Conservation (phyloP, 2,329 filamentous ascomycete genomes). For the Exophiala alcalophila region DNA sequence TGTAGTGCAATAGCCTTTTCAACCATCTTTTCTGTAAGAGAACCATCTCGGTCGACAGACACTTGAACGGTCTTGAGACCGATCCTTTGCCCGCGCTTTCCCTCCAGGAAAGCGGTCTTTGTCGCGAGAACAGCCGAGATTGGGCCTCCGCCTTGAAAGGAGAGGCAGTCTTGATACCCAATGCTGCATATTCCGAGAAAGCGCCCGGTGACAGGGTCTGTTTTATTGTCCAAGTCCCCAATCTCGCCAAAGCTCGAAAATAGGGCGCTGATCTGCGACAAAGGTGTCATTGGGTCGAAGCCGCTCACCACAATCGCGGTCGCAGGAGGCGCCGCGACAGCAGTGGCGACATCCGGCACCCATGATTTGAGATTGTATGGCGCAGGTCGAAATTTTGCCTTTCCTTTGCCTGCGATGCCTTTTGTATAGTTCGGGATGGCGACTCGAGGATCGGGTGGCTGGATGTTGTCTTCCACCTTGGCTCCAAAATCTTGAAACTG, state of each 20-base stretch:
- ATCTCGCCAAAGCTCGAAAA: slow-evolving; percentile 85
- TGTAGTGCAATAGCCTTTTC: slow-evolving; percentile 69
- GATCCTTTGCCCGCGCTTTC: slow-evolving; percentile 75
- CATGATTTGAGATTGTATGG: slow-evolving; percentile 79
- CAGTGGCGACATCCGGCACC: slow-evolving; percentile 74
- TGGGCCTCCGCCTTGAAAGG: slow-evolving; percentile 50
- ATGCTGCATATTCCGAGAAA: slow-evolving; percentile 93
- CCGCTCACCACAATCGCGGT: slow-evolving; percentile 90
- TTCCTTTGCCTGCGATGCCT: slow-evolving; percentile 62
- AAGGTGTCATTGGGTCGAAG: slow-evolving; percentile 68
- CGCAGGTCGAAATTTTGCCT: slow-evolving; percentile 68
- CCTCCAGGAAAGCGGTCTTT: slow-evolving; percentile 68
- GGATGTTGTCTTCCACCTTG: slow-evolving; percentile 71
- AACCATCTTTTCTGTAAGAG: slow-evolving; percentile 74
- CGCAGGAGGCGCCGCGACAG: slow-evolving; percentile 76
- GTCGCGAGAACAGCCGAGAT: slow-evolving; percentile 76
- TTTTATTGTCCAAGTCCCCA: slow-evolving; percentile 85
- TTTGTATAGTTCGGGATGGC: slow-evolving; percentile 61
- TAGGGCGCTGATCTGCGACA: slow-evolving; percentile 67
- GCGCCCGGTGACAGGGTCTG: slow-evolving; percentile 89
- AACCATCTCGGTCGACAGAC: slow-evolving; percentile 84
- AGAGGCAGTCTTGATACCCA: slow-evolving; percentile 71
- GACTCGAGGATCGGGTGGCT: slow-evolving; percentile 78
- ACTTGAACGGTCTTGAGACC: slow-evolving; percentile 75
- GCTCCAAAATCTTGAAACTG: slow-evolving; percentile 53